phyloP scores from a whole-genome alignment of 148 eudicot genomes.

The Nyssa sinensis region DNA sequence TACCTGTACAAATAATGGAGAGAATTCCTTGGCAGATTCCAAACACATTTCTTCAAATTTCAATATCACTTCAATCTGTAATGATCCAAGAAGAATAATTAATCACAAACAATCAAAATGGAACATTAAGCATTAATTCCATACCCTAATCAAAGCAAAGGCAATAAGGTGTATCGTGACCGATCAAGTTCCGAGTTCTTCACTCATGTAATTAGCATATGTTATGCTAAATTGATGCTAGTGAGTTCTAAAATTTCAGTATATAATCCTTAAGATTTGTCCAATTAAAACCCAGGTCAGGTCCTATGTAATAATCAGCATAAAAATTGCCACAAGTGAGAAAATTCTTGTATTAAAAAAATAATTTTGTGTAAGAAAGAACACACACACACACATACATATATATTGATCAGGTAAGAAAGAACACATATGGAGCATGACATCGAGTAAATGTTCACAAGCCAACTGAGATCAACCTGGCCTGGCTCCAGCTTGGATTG shows the following conservation, averaged over 20 bases:
- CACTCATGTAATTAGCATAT: background rate
- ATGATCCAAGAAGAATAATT: background rate
- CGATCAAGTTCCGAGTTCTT: background rate
- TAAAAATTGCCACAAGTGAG: too few relatives aligned
- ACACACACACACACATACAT: too few relatives aligned
- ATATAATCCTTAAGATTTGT: too few relatives aligned
- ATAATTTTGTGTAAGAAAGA: too few relatives aligned
- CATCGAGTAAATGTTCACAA: too few relatives aligned
- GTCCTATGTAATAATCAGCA: too few relatives aligned
- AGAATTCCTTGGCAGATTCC: slow-evolving; percentile 67
- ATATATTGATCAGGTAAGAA: too few relatives aligned
- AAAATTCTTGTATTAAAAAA: too few relatives aligned
- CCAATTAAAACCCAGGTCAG: too few relatives aligned
- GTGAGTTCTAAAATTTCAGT: background rate
- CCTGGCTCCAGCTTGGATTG: too few relatives aligned
- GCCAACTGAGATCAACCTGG: too few relatives aligned
- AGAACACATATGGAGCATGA: too few relatives aligned
- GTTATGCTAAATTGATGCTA: background rate
- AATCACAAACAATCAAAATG: background rate
- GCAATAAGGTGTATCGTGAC: background rate
- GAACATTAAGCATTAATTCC: background rate
- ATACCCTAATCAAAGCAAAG: background rate
- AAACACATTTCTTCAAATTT: slow-evolving; percentile 94
- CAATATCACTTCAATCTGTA: slow-evolving; percentile 86
- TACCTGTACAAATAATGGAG: slow-evolving; percentile 71